phyloP scores from a whole-genome alignment of 305 asterid genomes.

The Fraxinus angustifolia region DNA sequence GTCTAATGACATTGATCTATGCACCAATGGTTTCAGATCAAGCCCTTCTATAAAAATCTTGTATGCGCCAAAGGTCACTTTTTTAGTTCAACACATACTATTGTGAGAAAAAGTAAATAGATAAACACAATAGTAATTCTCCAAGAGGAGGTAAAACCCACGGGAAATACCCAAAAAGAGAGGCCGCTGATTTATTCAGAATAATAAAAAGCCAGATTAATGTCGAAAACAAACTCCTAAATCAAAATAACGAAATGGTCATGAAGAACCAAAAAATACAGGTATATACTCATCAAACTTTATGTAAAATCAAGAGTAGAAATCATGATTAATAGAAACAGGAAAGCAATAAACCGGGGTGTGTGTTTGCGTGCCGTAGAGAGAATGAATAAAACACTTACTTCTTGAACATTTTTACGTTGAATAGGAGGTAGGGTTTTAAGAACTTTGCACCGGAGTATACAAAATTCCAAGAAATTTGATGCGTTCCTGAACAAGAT shows the following conservation, averaged over 20 bases:
- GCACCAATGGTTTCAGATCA: neutral
- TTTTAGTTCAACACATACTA: neutral
- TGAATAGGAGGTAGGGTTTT: conserved; percentile 29
- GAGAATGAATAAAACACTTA: conserved; percentile 27
- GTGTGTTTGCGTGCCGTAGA: neutral
- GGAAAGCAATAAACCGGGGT: neutral
- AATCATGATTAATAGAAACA: neutral
- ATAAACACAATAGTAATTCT: neutral
- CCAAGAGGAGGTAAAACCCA: neutral
- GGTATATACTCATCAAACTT: neutral
- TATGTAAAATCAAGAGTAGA: neutral
- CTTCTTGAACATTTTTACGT: conserved; percentile 69
- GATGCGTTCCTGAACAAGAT: neutral
- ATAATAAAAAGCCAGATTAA: neutral
- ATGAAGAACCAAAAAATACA: neutral
- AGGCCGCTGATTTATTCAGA: neutral
- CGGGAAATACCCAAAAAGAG: neutral
- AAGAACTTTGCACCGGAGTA: conserved; percentile 1
- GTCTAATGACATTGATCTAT: neutral
- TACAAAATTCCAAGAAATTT: neutral
- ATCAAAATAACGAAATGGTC: neutral
- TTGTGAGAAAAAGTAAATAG: neutral
- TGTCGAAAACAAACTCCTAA: neutral
- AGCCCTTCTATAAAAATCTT: neutral
- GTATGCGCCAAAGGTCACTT: neutral